A percentile compares a stretch with the other conserved stretches of the same genome.
Evolutionary conservation across 2,329 filamentous ascomycete species (phyloP).

Genomic region (Pseudogymnoascus sp.): DNA sequence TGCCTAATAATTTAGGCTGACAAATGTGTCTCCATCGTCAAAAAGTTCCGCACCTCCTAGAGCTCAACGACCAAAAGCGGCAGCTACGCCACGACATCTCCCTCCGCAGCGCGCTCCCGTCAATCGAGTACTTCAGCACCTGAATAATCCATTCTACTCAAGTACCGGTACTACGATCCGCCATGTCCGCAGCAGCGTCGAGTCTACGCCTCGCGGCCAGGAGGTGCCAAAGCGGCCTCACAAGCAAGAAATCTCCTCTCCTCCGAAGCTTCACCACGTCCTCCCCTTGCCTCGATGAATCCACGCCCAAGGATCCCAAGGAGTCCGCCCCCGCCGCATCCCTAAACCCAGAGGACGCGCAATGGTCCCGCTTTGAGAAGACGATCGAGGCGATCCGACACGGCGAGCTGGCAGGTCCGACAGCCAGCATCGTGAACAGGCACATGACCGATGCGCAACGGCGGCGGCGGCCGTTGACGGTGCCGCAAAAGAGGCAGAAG

Average conservation of each 20-base stretch:
- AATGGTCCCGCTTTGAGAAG: not conserved
- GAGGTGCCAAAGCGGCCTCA: slow-evolving; percentile 16
- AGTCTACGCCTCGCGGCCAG: slow-evolving; percentile 22
- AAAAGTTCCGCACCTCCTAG: slow-evolving; percentile 3
- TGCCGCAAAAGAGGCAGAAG: slow-evolving; percentile 14
- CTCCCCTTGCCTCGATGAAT: not conserved
- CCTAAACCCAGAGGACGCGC: not conserved
- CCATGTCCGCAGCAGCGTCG: slow-evolving; percentile 26
- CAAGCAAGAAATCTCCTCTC: slow-evolving; percentile 8
- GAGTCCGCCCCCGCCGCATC: not conserved
- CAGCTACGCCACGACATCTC: not conserved
- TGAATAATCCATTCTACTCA: not conserved
- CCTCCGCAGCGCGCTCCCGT: slow-evolving; percentile 1
- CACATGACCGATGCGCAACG: not conserved
- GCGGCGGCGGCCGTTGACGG: not conserved
- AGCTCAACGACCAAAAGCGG: slow-evolving; percentile 4
- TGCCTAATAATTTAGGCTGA: not conserved
- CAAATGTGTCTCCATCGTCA: not conserved
- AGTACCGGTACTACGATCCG: not conserved
- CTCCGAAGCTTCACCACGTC: slow-evolving; percentile 2
- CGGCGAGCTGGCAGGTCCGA: not conserved
- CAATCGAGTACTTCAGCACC: not conserved
- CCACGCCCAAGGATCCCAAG: not conserved
- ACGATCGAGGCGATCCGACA: not conserved
- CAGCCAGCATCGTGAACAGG: not conserved